Base-by-base conservation (phyloP, 2,329 filamentous ascomycete genomes). In the Ophiocordyceps camponoti-leonardi region DNA sequence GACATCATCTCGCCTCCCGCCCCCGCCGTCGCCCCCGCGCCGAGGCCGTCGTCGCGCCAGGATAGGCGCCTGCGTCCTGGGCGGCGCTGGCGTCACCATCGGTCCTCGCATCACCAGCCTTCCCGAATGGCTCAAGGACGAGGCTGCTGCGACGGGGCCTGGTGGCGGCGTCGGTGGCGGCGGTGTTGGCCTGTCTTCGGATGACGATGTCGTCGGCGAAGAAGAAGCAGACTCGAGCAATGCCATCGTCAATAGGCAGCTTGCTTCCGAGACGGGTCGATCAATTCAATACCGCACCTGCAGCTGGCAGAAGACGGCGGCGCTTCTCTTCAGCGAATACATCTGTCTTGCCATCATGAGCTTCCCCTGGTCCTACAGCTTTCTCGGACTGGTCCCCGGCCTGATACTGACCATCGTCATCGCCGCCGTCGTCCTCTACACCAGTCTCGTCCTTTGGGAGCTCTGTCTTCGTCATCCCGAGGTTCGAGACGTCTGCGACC, bases 311-410 rank as follows among this genome's bases (percentile, higher is more conserved):
- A 94, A 94, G 82, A 94, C 88, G 45, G 86, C 88, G 0, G 86
- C 82, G 1, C 62, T 94, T 53, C 77, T 95, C 44, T 94, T 95
- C 65, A 92, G 86, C 44, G 88, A 95, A 68, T 95, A 95, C 61
- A 95, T 95, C 48, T 94, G 86, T 60, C 67, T 95, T 63, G 60
- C 76, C 48, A 94, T 94, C 58, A 94, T 95, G 87, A 93, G 85
- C 44, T 95, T 95, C 54, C 88, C 88, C 0, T 94, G 84, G 73
- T 94, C 86, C 0, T 95, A 95, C 63, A 85, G 86, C 41, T 67
- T 90, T 26, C 74, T 95, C 8, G 88, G 88, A 8, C 72, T 95
- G 16, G 85, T 94, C 1, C 87, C 88, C 0, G 87, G 71, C 22
- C 62, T 95, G 45, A 90, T 94, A 49, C 59, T 94, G 58, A 94